A percentile compares a stretch with the other conserved stretches of the same genome.
These are phyloP conservation scores for Diplogelasinospora grovesii DNA, from an alignment of 495 filamentous ascomycete genomes.

Conservation along the genomic window DNA sequence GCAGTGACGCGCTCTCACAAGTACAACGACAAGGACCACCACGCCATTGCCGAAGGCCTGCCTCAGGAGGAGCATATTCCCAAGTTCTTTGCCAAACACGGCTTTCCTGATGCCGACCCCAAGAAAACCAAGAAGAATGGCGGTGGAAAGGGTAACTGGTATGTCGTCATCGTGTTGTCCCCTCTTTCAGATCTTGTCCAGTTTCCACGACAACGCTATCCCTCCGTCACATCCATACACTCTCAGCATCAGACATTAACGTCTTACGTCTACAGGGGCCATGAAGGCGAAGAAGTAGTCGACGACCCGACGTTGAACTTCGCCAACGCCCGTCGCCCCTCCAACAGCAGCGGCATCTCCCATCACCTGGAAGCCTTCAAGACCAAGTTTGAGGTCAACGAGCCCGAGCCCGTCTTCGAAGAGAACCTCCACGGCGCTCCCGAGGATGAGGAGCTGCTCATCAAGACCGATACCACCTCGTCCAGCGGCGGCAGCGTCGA, in stretches of 20 bases:
- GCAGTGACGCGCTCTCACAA: slow-evolving; percentile 95
- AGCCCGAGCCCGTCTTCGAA: slow-evolving; percentile 82
- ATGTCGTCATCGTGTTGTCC: slow-evolving; percentile 26
- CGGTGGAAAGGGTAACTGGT: slow-evolving; percentile 92
- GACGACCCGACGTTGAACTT: slow-evolving; percentile 76
- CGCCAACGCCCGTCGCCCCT: slow-evolving; percentile 80
- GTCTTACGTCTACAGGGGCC: slow-evolving; percentile 54
- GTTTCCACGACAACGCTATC: not conserved
- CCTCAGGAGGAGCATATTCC: slow-evolving; percentile 71
- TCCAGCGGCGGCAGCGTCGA: slow-evolving; percentile 35
- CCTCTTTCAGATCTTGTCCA: slow-evolving; percentile 3
- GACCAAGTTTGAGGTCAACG: slow-evolving; percentile 84
- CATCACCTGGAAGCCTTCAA: slow-evolving; percentile 59
- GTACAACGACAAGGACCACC: slow-evolving; percentile 80
- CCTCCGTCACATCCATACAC: not conserved
- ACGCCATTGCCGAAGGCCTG: slow-evolving; percentile 53
- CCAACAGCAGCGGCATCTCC: slow-evolving; percentile 74
- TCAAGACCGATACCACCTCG: slow-evolving; percentile 49
- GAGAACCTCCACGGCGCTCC: slow-evolving; percentile 62
- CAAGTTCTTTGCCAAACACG: slow-evolving; percentile 86
- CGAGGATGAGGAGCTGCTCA: slow-evolving; percentile 42
- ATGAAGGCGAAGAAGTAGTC: slow-evolving; percentile 71
- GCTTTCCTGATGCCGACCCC: slow-evolving; percentile 73
- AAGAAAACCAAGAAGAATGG: slow-evolving; percentile 97
- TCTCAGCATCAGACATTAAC: slow-evolving; percentile 9